Evolutionary conservation across 768 basidiomycete genomes (phyloP), one percentile per base, ranked within the genome.

Genomic region (Auricularia cornea): DNA sequence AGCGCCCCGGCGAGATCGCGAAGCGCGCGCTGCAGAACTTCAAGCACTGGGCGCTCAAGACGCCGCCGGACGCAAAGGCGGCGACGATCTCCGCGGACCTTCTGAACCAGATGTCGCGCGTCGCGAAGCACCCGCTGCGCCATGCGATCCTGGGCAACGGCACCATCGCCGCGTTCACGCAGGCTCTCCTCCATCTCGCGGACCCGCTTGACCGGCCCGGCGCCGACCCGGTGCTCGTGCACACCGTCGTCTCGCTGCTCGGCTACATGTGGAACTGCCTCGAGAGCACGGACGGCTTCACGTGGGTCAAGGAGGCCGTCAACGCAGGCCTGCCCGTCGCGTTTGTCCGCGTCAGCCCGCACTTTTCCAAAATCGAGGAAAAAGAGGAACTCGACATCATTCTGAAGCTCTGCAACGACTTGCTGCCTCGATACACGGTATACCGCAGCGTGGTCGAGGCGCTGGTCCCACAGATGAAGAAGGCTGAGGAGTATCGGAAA

Each of bases 231-330:
- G 67, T 38, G 23, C 67, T 74, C 8, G 62, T 74, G 4, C 69
- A 71, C 26, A 68, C 71, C 12, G 67, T 74, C 61, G 65, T 75
- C 11, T 65, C 72, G 14, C 66, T 67, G 0, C 71, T 78, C 41
- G 73, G 71, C 3, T 76, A 72, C 63, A 68, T 77, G 11, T 60
- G 65, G 14, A 78, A 78, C 67, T 75, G 72, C 59, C 68, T 77
- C 32, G 72, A 76, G 61, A 73, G 75, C 0, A 75, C 74, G 4
- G 75, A 76, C 59, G 76, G 77, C 20, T 75, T 76, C 63, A 74
- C 73, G 2, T 78, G 76, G 75, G 72, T 77, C 4, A 66, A 62
- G 0, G 71, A 75, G 65, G 66, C 73, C 18, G 59, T 78, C 28
- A 65, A 71, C 8, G 71, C 75, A 8, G 77, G 76, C 20, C 65